phyloP scores from a whole-genome alignment of 305 asterid species.

The Solanum hybrid region DNA sequence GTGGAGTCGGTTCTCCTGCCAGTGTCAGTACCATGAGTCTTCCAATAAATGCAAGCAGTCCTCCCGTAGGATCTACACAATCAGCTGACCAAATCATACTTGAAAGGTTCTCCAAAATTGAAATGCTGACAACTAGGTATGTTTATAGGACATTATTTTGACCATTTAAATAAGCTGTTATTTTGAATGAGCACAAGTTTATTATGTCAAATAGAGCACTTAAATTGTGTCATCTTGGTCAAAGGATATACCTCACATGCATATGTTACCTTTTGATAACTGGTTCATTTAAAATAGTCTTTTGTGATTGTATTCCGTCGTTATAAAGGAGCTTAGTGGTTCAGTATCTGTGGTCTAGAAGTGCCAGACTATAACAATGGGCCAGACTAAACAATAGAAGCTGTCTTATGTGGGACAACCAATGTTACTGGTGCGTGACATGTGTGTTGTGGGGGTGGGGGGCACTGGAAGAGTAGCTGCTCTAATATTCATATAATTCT shows the following conservation, averaged over 20 bases:
- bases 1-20: conserved; percentile 91
- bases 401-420: background rate
- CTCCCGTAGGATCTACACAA: conserved; percentile 62
- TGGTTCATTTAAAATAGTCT: background rate
- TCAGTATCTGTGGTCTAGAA: background rate
- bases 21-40: conserved; percentile 71
- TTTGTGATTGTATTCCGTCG: background rate
- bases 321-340: background rate
- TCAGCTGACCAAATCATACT: conserved; percentile 57
- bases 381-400: background rate
- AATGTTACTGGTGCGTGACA: background rate
- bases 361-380: background rate
- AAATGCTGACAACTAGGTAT: conserved; percentile 66
- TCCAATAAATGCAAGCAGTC: conserved; percentile 71
- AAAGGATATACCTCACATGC: background rate
- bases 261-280: background rate
- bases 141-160: background rate
- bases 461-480: background rate
- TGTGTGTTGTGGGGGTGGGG: background rate
- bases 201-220: background rate
- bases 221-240: background rate
- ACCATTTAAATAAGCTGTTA: background rate
- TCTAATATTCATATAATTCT: background rate
- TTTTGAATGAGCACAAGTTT: background rate
- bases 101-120: conserved; percentile 83